Evolutionary conservation across 352 stramenopile species (phyloP).

Genomic region (Phytophthora tentaculata): DNA sequence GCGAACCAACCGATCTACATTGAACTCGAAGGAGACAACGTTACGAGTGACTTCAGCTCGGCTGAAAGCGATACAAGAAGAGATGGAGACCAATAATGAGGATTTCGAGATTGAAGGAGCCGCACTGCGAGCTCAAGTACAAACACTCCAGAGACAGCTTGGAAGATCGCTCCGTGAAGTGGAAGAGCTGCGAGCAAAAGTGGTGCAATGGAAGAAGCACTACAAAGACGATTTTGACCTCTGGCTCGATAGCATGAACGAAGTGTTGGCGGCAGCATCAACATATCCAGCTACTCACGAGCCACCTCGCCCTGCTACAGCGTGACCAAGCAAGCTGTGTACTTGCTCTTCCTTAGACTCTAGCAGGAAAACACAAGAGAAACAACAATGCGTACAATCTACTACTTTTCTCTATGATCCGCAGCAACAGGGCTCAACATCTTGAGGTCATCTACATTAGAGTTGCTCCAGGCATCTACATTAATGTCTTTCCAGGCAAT

Average conservation of each 20-base stretch:
- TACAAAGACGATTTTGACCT: slow-evolving; percentile 1
- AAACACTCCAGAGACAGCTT: slow-evolving; percentile 4
- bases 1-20: neutral
- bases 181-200: neutral
- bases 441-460: slow-evolving; percentile 9
- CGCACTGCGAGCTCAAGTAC: neutral
- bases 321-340: neutral
- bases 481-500: neutral
- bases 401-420: slow-evolving; percentile 22
- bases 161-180: slow-evolving; percentile 1
- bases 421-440: neutral
- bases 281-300: neutral
- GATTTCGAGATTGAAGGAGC: slow-evolving; percentile 6
- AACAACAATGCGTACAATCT: neutral
- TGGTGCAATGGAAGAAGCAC: neutral
- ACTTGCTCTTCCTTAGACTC: too few relatives aligned
- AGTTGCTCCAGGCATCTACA: slow-evolving; percentile 2
- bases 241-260: slow-evolving; percentile 7
- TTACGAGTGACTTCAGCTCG: slow-evolving; percentile 1
- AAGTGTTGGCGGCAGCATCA: neutral
- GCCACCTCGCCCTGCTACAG: slow-evolving; percentile 1
- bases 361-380: too few relatives aligned
- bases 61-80: neutral
- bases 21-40: slow-evolving; percentile 9
- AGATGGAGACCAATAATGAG: slow-evolving; percentile 1